Base-by-base conservation (phyloP, 768 basidiomycete genomes). In the Suillus tomentosus region DNA sequence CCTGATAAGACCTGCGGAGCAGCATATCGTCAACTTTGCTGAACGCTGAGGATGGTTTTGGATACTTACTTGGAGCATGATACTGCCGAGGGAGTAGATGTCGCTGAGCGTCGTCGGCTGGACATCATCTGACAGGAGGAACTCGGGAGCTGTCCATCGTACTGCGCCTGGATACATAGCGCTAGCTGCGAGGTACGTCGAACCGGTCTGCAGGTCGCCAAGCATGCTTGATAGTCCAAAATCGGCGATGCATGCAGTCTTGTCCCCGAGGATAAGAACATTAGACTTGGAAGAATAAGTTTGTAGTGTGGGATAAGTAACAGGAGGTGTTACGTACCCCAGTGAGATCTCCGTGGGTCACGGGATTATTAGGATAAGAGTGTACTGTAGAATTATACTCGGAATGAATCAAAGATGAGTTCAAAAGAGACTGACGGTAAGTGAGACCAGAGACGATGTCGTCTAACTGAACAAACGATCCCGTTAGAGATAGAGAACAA, bases 101-200 rank as follows among this genome's bases (percentile, higher is more conserved):
- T 69, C 47, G 36, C 64, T 54, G 53, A 68, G 67, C 64, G 64
- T 57, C 31, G 64, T 47, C 58, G 60, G 47, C 65, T 67, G 40
- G 36, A 54, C 55, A 60, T 69, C 40, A 34, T 65, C 62, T 61
- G 65, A 7, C 58, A 73, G 47, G 24, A 58, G 56, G 1, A 82
- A 66, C 27, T 76, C 67, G 1, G 80, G 70, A 55, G 81, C 82
- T n/a, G 80, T 78, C 80, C 81, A 82, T 7, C 81, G 76, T 22
- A 81, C 76, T 22, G 80, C 79, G 5, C 81, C 82, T 31, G 62
- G 65, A 43, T 53, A 43, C 11, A n/a, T 56, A 3, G 62, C 54
- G 34, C 39, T 24, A 72, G 79, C 78, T 31, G 73, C 73, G 61
- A 73, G 69, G 42, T 69, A 75, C n/a, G 70, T 68, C 71, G 74